Conservation (phyloP, 2,329 filamentous ascomycete species). For the Bipolaris victoriae region DNA sequence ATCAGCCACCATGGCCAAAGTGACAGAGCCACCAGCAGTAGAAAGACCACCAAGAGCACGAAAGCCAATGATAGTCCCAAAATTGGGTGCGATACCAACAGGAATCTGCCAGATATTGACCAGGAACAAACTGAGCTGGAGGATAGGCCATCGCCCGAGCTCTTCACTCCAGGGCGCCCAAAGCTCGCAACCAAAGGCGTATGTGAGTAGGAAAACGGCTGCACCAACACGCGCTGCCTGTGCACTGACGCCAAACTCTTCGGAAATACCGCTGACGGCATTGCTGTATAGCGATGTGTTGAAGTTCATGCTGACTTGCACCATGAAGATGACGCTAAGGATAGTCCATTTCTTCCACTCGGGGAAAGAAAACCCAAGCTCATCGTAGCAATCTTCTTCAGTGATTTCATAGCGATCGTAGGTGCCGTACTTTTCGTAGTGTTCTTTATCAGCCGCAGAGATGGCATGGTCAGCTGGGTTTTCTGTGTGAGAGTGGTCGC, state of each 20-base stretch:
- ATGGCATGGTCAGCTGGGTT: constrained; percentile 21
- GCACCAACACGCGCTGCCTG: constrained; percentile 75
- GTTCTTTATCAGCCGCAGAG: constrained; percentile 33
- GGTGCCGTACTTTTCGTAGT: constrained; percentile 44
- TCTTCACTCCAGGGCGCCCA: constrained; percentile 91
- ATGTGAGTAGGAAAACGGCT: constrained; percentile 77
- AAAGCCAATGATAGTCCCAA: constrained; percentile 72
- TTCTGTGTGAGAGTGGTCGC: constrained; percentile 26
- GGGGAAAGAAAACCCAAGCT: constrained; percentile 57
- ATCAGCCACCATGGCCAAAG: constrained; percentile 68
- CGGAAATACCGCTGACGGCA: constrained; percentile 58
- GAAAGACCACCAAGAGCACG: constrained; percentile 50
- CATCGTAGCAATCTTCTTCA: constrained; percentile 58
- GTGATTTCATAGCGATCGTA: constrained; percentile 57
- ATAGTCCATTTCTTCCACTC: constrained; percentile 62
- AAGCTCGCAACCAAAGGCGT: constrained; percentile 85
- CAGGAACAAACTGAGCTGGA: constrained; percentile 74
- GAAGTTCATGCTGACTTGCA: constrained; percentile 65
- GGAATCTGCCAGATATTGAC: constrained; percentile 75
- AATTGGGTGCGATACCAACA: constrained; percentile 75
- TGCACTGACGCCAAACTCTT: constrained; percentile 70
- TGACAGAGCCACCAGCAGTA: constrained; percentile 69
- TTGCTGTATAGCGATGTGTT: constrained; percentile 64
- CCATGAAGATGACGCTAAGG: constrained; percentile 58
- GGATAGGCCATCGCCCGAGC: constrained; percentile 75